A percentile compares a stretch with the other conserved stretches of the same genome.
phyloP scores from a whole-genome alignment of 2,329 filamentous ascomycete species.

The Zasmidium citrigriseum region DNA sequence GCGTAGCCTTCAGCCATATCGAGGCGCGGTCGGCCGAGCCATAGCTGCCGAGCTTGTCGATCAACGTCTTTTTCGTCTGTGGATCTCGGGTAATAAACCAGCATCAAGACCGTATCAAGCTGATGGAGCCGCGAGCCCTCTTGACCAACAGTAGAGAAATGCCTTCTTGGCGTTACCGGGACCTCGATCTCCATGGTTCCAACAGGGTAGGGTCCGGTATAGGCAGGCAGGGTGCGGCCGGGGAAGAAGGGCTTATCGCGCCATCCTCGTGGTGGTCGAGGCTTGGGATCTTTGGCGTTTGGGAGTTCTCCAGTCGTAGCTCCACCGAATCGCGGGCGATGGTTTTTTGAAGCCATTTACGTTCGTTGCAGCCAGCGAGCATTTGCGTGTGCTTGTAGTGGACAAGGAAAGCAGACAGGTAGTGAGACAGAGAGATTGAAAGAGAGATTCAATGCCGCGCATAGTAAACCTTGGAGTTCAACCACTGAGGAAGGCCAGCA shows the following conservation, averaged over 20 bases:
- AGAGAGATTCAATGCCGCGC: no score
- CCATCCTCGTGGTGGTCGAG: constrained; percentile 47
- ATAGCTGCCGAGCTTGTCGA: constrained; percentile 55
- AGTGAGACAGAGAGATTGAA: no score
- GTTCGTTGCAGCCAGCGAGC: no score
- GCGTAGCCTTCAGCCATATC: constrained; percentile 63
- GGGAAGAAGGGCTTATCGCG: constrained; percentile 50
- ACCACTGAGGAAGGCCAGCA: no score
- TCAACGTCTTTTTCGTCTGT: constrained; percentile 36
- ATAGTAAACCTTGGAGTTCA: no score
- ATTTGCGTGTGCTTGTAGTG: no score
- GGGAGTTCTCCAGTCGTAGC: constrained; percentile 35
- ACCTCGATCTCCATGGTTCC: constrained; percentile 59
- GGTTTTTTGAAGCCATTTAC: no score
- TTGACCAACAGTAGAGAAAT: constrained; percentile 53
- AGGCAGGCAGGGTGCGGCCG: constrained; percentile 48
- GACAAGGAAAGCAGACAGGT: no score
- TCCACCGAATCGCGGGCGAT: constrained; percentile 19
- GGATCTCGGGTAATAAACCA: constrained; percentile 62
- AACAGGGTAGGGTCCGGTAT: constrained; percentile 56
- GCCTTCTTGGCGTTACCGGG: constrained; percentile 49
- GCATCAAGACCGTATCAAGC: constrained; percentile 63
- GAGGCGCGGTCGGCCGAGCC: constrained; percentile 61
- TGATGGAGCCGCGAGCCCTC: constrained; percentile 50
- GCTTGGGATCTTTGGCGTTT: constrained; percentile 50